Conservation (phyloP, 1,139 yeast genomes). For the Yamadazyma spencermartinsiae region DNA sequence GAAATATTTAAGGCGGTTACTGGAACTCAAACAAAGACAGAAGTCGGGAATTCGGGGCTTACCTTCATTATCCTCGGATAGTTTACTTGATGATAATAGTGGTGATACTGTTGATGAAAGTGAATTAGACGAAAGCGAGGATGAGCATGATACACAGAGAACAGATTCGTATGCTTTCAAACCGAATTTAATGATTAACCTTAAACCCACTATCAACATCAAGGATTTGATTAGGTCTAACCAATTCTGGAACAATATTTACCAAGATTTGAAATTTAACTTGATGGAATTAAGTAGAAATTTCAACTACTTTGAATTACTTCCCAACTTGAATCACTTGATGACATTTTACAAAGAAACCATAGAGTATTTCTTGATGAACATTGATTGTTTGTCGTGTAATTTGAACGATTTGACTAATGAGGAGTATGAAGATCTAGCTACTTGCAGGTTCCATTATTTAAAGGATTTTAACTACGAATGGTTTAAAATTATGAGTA, state of each 20-base stretch:
- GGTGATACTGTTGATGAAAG: conserved; percentile 7
- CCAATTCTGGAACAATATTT: conserved; percentile 36
- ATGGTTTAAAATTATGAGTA: conserved; percentile 25
- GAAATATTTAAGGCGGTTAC: conserved; percentile 18
- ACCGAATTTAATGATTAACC: conserved; percentile 7
- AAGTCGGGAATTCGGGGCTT: conserved; percentile 9
- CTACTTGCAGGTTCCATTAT: conserved; percentile 23
- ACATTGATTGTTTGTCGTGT: conserved; percentile 20
- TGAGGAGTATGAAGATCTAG: conserved; percentile 21
- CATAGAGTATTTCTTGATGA: conserved; percentile 30
- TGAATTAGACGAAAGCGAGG: conserved; percentile 4
- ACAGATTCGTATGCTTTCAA: background rate
- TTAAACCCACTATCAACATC: conserved; percentile 5
- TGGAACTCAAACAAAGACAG: conserved; percentile 9
- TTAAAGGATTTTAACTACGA: conserved; percentile 28
- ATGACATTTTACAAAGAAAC: conserved; percentile 27
- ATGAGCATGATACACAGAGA: conserved; percentile 6
- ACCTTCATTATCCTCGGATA: conserved; percentile 12
- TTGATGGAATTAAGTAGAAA: conserved; percentile 20
- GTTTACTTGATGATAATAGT: conserved; percentile 8
- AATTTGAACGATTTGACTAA: conserved; percentile 14
- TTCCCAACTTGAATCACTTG: conserved; percentile 31
- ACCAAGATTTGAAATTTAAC: conserved; percentile 33
- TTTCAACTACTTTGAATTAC: conserved; percentile 24
- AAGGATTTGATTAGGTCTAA: conserved; percentile 20